Evolutionary conservation across 1,284 basidiomycete genomes (phyloP), one percentile per base, ranked within the genome.

Genomic region (Cryptococcus amylolentus): DNA sequence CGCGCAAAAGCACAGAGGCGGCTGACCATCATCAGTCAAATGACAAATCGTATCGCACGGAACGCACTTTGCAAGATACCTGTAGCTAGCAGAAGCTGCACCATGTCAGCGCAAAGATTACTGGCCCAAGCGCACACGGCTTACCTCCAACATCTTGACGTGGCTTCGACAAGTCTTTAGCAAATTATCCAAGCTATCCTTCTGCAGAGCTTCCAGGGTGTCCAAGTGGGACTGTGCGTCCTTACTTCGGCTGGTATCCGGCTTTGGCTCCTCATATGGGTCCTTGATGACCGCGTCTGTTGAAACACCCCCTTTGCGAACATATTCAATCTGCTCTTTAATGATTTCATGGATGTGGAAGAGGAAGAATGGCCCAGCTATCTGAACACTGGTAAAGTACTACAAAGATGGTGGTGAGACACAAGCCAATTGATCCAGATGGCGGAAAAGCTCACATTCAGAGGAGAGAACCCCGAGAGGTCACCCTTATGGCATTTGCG

Each of bases 1-100:
- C 62, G 20, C 71, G 60, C 1, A 69, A 37, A 27, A 71, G 54
- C 28, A 69, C 55, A 1, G 65, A 55, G 4, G 61, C 66, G 40
- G 65, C 65, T 67, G 38, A 31, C 9, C 28, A 31, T 9, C 9
- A 9, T 31, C 10, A 45, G 41, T 3, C 3, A 6, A 48, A 42
- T 26, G 43, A 26, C 18, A 27, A 42, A 18, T 7, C 20, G 31
- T n/a, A n/a, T 16, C 6, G 16, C 28, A 8, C 14, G 23, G 10
- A n/a, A 61, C 61, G 49, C 31, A 67, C 69, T 60, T 55, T 71
- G 68, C 7, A 70, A 60, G 18, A 68, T 53, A 7, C 69, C 69
- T 3, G 64, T 68, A 4, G 69, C 64, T 7, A 65, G 9, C 4
- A 70, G 42, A 13, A 46, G 26, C 67, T 70, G 50, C 13, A 20